Percentiles rank a stretch among this genome's conserved stretches.
phyloP scores from a whole-genome alignment of 2,329 filamentous ascomycete species.

The Aspergillus brunneoviolaceus region DNA sequence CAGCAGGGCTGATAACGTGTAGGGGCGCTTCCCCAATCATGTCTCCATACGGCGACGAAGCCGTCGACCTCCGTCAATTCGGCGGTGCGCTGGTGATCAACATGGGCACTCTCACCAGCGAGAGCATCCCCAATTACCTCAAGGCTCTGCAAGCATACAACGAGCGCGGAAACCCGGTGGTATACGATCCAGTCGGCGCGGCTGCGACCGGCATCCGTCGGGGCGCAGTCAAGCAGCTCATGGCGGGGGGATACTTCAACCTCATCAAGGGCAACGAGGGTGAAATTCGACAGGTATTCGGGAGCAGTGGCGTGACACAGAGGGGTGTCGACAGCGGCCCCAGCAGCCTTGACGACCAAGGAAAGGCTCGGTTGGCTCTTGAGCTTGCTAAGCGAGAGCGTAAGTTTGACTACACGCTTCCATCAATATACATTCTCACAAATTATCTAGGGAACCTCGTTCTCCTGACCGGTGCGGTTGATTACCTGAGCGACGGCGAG shows the following conservation, averaged over 20 bases:
- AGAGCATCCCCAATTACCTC: conserved; percentile 68
- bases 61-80: conserved; percentile 72
- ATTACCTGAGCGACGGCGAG: conserved; percentile 74
- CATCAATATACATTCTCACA: background rate
- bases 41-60: conserved; percentile 83
- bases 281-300: conserved; percentile 74
- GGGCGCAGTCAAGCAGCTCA: conserved; percentile 67
- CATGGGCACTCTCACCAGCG: conserved; percentile 86
- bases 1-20: conserved; percentile 16
- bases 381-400: conserved; percentile 66
- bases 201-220: conserved; percentile 76
- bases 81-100: conserved; percentile 83
- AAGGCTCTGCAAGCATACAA: conserved; percentile 82
- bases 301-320: conserved; percentile 61
- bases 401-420: conserved; percentile 17
- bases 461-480: conserved; percentile 76
- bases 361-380: conserved; percentile 63
- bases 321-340: conserved; percentile 78
- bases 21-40: conserved; percentile 87
- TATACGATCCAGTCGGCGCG: conserved; percentile 88
- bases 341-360: conserved; percentile 52
- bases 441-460: conserved; percentile 57
- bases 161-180: conserved; percentile 66
- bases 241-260: conserved; percentile 74
- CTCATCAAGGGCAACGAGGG: conserved; percentile 93